phyloP scores from a whole-genome alignment of 2,329 filamentous ascomycete species.

The Fusarium continuum region DNA sequence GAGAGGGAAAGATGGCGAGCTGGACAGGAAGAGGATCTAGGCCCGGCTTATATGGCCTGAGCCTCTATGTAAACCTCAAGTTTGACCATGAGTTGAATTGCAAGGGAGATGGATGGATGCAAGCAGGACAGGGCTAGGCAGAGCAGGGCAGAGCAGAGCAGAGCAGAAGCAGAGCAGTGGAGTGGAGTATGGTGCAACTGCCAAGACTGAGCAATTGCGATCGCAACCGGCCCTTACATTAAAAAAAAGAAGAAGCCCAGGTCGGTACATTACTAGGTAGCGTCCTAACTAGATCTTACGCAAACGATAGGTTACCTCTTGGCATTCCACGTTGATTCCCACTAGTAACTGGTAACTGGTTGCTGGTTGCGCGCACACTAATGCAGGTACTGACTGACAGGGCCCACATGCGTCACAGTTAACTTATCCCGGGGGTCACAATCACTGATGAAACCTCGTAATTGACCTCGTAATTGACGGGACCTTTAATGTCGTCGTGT shows the following conservation, averaged over 20 bases:
- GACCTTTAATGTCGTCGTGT: no score
- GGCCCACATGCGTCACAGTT: conserved; percentile 24
- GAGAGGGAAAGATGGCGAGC: background rate
- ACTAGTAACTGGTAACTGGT: no score
- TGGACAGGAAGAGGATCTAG: background rate
- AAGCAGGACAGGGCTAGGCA: no score
- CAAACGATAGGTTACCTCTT: background rate
- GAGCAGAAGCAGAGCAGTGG: background rate
- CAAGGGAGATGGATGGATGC: background rate
- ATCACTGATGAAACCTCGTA: conserved; percentile 23
- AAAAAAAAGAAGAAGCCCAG: background rate
- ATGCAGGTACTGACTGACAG: conserved; percentile 25
- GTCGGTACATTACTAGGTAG: no score
- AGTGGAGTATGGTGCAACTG: background rate
- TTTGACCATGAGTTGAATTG: background rate
- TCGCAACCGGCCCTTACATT: conserved; percentile 1
- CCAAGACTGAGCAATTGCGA: conserved; percentile 2
- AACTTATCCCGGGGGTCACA: conserved; percentile 27
- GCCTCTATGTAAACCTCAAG: background rate
- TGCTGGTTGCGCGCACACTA: conserved; percentile 9
- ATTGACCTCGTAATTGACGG: background rate
- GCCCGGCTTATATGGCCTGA: conserved; percentile 7
- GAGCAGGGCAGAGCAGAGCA: no score
- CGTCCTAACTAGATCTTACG: no score
- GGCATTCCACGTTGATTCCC: conserved; percentile 14